Conservation (phyloP, 495 filamentous ascomycete species). For the Hapsidospora chrysogenum region DNA sequence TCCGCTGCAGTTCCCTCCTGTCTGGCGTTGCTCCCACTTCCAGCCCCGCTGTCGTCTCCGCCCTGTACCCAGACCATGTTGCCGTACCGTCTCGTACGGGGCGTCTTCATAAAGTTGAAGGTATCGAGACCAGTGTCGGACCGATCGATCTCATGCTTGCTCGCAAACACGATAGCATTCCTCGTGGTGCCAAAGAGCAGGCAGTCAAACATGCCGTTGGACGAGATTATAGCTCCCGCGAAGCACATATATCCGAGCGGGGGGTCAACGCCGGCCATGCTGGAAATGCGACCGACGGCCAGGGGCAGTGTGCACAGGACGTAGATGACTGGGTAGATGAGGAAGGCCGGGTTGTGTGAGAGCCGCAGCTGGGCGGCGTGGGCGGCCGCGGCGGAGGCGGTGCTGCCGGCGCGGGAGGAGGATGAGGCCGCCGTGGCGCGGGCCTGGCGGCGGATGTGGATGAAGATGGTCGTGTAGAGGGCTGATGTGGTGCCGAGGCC, state of each 20-base stretch:
- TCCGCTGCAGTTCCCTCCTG: conserved; percentile 9
- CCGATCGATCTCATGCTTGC: conserved; percentile 14
- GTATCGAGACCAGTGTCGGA: conserved; percentile 27
- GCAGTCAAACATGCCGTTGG: conserved; percentile 59
- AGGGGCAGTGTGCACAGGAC: conserved; percentile 54
- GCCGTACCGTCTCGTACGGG: conserved; percentile 18
- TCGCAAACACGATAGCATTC: conserved; percentile 27
- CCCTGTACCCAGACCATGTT: conserved; percentile 30
- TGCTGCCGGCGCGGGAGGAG: conserved; percentile 4
- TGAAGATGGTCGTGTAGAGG: conserved; percentile 46
- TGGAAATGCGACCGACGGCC: conserved; percentile 49
- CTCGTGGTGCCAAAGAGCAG: conserved; percentile 58
- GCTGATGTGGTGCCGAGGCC: conserved; percentile 44
- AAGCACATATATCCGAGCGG: conserved; percentile 45
- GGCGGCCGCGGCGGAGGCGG: conserved; percentile 1
- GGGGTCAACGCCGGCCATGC: conserved; percentile 37
- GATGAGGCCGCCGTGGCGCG: conserved; percentile 2
- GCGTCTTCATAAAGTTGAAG: conserved; percentile 30
- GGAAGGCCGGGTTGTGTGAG: conserved; percentile 45
- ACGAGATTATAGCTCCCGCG: conserved; percentile 56
- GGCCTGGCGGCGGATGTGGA: conserved; percentile 6
- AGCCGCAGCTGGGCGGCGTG: conserved; percentile 4
- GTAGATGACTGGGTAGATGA: conserved; percentile 63
- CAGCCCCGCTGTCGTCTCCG: conserved; percentile 5
- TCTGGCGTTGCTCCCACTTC: conserved; percentile 7